phyloP scores from a whole-genome alignment of 345 rosid species.

The Eucalyptus shirleyi region DNA sequence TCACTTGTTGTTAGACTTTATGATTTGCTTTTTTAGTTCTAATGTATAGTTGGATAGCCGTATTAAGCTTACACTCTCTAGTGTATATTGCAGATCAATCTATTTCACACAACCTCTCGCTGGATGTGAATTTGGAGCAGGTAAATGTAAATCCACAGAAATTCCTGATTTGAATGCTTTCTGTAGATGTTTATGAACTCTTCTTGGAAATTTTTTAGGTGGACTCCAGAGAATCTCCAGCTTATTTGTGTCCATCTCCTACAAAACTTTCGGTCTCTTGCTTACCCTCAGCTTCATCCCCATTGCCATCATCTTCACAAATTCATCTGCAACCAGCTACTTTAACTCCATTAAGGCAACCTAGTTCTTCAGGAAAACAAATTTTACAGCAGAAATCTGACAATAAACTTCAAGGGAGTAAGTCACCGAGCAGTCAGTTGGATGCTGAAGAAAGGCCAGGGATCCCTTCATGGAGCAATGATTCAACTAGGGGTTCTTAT shows the following conservation, averaged over 20 bases:
- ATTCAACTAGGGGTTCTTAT: conserved; percentile 37
- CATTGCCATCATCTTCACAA: conserved; percentile 44
- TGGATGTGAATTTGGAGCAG: conserved; percentile 59
- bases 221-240: conserved; percentile 38
- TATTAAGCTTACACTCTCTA: background rate
- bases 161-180: background rate
- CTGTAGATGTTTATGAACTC: background rate
- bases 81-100: conserved; percentile 45
- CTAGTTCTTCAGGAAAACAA: conserved; percentile 24
- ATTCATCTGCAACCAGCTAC: conserved; percentile 29
- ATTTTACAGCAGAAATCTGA: conserved; percentile 27
- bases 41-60: background rate
- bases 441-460: conserved; percentile 28
- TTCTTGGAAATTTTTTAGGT: conserved; percentile 12
- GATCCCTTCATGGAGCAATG: conserved; percentile 43
- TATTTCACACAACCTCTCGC: conserved; percentile 43
- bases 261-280: conserved; percentile 48
- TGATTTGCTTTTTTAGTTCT: background rate
- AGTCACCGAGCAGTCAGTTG: conserved; percentile 23
- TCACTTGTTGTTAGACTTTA: background rate
- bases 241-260: conserved; percentile 39
- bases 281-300: conserved; percentile 58
- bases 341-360: conserved; percentile 26
- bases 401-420: conserved; percentile 14
- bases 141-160: conserved; percentile 17